phyloP scores from a whole-genome alignment of 1,284 basidiomycete species.

The Thelephora terrestris region DNA sequence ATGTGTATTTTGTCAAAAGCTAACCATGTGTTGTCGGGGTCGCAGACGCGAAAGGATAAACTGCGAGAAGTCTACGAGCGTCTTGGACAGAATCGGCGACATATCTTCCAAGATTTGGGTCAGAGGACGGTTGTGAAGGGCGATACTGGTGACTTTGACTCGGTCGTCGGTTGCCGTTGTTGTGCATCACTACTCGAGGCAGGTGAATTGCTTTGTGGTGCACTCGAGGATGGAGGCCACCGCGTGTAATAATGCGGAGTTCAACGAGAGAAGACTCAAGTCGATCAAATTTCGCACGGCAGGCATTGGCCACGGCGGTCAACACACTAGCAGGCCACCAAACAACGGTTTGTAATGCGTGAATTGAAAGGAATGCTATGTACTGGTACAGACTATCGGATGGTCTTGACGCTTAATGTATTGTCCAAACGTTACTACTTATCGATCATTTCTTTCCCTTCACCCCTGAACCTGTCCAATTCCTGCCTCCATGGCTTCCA shows the following conservation, averaged over 20 bases:
- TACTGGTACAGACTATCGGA: no score
- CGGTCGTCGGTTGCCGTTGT: not conserved
- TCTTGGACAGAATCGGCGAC: slow-evolving; percentile 40
- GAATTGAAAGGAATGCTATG: no score
- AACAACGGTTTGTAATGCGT: no score
- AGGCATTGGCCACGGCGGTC: no score
- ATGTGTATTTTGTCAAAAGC: slow-evolving; percentile 9
- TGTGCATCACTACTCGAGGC: not conserved
- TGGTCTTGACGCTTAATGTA: no score
- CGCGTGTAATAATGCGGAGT: no score
- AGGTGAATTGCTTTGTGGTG: no score
- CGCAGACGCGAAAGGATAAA: slow-evolving; percentile 60
- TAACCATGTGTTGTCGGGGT: slow-evolving; percentile 60
- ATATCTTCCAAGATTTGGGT: not conserved
- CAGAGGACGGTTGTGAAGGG: not conserved
- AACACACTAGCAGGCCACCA: no score
- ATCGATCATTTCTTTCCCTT: slow-evolving; percentile 52
- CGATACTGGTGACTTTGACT: not conserved
- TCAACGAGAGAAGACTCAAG: no score
- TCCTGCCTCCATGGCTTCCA: slow-evolving; percentile 84
- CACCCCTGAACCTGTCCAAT: slow-evolving; percentile 71
- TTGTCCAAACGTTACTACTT: no score
- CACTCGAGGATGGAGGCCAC: no score
- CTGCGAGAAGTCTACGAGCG: slow-evolving; percentile 49
- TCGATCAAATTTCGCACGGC: no score